These are phyloP conservation scores for Pseudopithomyces chartarum DNA, from an alignment of 2,329 filamentous ascomycete genomes.

Conservation along the genomic window DNA sequence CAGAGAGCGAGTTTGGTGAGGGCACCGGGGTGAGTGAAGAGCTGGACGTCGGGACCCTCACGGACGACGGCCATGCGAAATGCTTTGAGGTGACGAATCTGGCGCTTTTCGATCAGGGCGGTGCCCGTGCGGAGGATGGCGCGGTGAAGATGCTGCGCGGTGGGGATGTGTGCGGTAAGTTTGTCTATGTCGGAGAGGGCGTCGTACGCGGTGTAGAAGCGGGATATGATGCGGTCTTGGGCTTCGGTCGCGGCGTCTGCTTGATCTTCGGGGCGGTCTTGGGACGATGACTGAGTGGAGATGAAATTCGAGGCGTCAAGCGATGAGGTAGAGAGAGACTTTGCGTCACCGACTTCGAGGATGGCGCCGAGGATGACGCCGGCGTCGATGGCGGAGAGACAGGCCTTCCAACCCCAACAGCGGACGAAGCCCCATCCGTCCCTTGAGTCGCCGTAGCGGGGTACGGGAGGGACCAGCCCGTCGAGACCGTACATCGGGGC, in stretches of 20 bases:
- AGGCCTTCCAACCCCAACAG: conserved; percentile 97
- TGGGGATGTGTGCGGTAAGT: conserved; percentile 75
- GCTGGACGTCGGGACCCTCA: conserved; percentile 85
- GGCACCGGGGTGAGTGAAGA: conserved; percentile 92
- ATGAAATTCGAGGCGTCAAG: conserved; percentile 38
- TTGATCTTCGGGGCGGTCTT: conserved; percentile 32
- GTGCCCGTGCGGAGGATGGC: conserved; percentile 94
- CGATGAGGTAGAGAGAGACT: conserved; percentile 36
- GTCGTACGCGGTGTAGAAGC: conserved; percentile 66
- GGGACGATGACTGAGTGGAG: conserved; percentile 26
- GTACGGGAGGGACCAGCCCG: conserved; percentile 77
- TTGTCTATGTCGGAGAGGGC: conserved; percentile 65
- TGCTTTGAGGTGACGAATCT: conserved; percentile 88
- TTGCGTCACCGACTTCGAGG: conserved; percentile 80
- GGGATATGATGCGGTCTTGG: conserved; percentile 54
- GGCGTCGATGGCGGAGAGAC: conserved; percentile 89
- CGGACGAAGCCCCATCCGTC: conserved; percentile 97
- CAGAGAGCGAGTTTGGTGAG: conserved; percentile 92
- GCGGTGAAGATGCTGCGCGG: conserved; percentile 85
- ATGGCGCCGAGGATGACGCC: conserved; percentile 91
- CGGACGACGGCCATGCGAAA: conserved; percentile 97
- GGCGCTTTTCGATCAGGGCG: conserved; percentile 86
- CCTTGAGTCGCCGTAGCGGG: conserved; percentile 71
- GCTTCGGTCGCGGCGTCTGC: conserved; percentile 31
- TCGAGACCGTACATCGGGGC: conserved; percentile 92